These are phyloP conservation scores for Coemansia sp. DNA, from an alignment of 192 early-diverging fungal species.

Conservation along the genomic window DNA sequence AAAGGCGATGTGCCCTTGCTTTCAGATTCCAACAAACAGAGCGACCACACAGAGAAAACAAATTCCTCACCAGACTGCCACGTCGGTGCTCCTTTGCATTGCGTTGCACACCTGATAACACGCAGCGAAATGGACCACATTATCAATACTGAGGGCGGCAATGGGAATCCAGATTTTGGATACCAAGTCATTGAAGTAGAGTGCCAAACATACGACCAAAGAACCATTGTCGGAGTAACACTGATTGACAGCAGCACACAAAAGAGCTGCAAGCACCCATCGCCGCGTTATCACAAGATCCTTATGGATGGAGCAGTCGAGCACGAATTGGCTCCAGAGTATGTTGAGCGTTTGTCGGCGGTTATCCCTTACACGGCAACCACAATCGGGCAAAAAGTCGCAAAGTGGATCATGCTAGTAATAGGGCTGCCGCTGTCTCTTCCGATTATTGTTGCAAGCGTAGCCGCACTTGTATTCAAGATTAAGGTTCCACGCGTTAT, in stretches of 20 bases:
- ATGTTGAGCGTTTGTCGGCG: conserved; percentile 29
- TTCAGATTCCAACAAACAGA: not conserved
- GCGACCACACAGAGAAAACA: not conserved
- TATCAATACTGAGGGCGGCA: conserved; percentile 51
- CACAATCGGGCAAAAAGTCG: conserved; percentile 32
- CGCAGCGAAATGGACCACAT: conserved; percentile 43
- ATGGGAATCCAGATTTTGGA: conserved; percentile 47
- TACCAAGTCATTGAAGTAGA: conserved; percentile 34
- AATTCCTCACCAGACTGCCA: conserved; percentile 14
- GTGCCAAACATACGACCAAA: conserved; percentile 35
- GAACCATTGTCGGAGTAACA: conserved; percentile 21
- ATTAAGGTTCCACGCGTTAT: conserved; percentile 27
- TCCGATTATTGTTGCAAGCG: conserved; percentile 13
- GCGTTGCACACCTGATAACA: conserved; percentile 46
- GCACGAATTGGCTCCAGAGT: conserved; percentile 33
- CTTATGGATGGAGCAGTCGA: conserved; percentile 42
- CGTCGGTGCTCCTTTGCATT: conserved; percentile 35
- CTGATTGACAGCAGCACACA: conserved; percentile 23
- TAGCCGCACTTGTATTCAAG: conserved; percentile 25
- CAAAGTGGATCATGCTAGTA: conserved; percentile 21
- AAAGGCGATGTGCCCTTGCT: not conserved
- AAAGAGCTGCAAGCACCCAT: conserved; percentile 24
- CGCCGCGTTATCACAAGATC: conserved; percentile 42
- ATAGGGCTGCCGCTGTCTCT: conserved; percentile 22
- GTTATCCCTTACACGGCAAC: conserved; percentile 27